Conservation (phyloP, 2,329 filamentous ascomycete species). For the Cordyceps tenuipes region DNA sequence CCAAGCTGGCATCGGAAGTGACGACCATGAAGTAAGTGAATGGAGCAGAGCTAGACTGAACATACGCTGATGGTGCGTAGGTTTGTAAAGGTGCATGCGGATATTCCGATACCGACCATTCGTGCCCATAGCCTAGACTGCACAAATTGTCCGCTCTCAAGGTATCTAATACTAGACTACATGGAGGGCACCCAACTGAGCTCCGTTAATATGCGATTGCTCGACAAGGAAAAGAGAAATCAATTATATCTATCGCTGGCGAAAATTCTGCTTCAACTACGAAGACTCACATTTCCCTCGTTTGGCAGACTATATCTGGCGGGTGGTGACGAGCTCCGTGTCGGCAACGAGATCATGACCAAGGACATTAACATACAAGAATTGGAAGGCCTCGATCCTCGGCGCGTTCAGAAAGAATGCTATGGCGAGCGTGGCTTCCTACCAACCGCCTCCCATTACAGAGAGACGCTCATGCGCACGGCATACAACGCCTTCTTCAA, state of each 20-base stretch:
- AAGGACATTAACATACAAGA: conserved; percentile 20
- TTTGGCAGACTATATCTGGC: conserved; percentile 13
- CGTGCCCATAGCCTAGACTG: conserved; percentile 9
- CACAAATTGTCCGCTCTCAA: conserved; percentile 1
- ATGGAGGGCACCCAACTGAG: conserved; percentile 12
- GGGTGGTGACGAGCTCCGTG: conserved; percentile 6
- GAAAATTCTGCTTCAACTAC: conserved; percentile 12
- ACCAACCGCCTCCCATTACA: conserved; percentile 18
- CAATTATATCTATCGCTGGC: conserved; percentile 10
- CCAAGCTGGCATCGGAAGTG: conserved; percentile 15
- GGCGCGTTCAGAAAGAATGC: conserved; percentile 13
- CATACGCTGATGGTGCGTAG: neutral
- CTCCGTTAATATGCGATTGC: neutral
- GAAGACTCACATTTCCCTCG: conserved; percentile 14
- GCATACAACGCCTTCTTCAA: conserved; percentile 20
- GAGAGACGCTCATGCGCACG: conserved; percentile 18
- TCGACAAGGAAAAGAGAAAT: neutral
- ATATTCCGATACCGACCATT: conserved; percentile 14
- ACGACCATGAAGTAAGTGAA: conserved; percentile 15
- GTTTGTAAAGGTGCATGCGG: conserved; percentile 12
- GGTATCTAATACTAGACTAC: conserved; percentile 18
- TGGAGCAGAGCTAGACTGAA: neutral
- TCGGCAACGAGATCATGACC: conserved; percentile 11
- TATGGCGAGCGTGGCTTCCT: conserved; percentile 8
- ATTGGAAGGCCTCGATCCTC: conserved; percentile 18